phyloP scores from a whole-genome alignment of 257 asterid species.

The Cordia subcordata region DNA sequence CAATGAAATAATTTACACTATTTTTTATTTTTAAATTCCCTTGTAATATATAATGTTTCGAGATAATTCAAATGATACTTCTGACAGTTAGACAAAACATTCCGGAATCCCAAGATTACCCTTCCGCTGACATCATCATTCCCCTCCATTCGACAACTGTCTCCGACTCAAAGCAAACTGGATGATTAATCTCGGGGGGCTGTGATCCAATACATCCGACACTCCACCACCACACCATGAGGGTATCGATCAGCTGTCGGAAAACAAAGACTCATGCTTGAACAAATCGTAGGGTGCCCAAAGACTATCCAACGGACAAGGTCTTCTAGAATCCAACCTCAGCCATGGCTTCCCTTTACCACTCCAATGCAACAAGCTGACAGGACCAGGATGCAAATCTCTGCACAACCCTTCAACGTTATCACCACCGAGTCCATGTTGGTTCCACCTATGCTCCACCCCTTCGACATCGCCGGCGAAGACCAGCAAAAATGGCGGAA shows the following conservation, averaged over 20 bases:
- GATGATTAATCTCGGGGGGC: constrained; percentile 14
- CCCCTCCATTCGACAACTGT: constrained; percentile 23
- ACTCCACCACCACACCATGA: not conserved
- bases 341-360: constrained; percentile 95
- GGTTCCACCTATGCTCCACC: constrained; percentile 85
- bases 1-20: too few species aligned
- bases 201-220: constrained; percentile 12
- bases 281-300: constrained; percentile 80
- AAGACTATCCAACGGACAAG: constrained; percentile 71
- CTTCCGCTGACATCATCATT: constrained; percentile 17
- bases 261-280: constrained; percentile 44
- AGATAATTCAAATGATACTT: too few species aligned
- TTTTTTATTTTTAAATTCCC: too few species aligned
- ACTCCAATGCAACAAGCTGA: constrained; percentile 83
- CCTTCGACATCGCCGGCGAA: constrained; percentile 63
- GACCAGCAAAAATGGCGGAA: constrained; percentile 67
- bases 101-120: constrained; percentile 18
- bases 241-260: constrained; percentile 50
- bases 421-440: constrained; percentile 87
- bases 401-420: constrained; percentile 67
- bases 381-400: constrained; percentile 81
- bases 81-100: not conserved
- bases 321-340: constrained; percentile 61
- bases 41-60: too few species aligned
- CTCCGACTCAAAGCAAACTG: constrained; percentile 37